Evolutionary conservation across 768 basidiomycete genomes (phyloP), one percentile per base, ranked within the genome.

Genomic region (Mycena epipterygia): DNA sequence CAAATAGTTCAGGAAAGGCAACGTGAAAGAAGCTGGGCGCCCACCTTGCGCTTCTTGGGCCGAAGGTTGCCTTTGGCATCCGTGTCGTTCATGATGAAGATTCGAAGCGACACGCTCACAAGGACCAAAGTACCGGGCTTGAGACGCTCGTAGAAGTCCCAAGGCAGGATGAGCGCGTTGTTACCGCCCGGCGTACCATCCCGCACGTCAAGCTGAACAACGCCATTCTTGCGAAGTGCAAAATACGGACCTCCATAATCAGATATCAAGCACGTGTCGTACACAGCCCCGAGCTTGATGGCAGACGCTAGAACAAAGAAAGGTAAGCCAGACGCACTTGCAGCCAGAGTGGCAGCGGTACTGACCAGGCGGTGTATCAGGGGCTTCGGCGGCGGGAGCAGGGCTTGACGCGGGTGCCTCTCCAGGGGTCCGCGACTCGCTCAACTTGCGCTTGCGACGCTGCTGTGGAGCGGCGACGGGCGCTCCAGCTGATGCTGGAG

Each of bases 171-270:
- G 1, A 64, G 37, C 1, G 13, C 27, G 12, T 52, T 42, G 14
- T 53, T 29, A 2, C 1, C 25, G n/a, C 53, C 62, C 1, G 49
- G 19, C 4, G 53, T 29, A 2, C 1, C 25, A 27, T 64, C 62
- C 1, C 62, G 19, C 4, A 64, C 51, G 32, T 64, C 62, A 8
- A 27, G 49, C 51, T 64, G 62, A 0, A 64, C 39, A 13, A 64
- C 23, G 25, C 30, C 53, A 3, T 49, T 51, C 29, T 64, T 64
- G 21, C 41, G 25, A 7, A 41, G 62, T 3, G n/a, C 27, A 23
- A 52, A 64, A 29, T 52, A 53, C 1, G 14, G 6, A 0, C 62
- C 62, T 0, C 62, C 62, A 16, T 52, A 64, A 21, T 64, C 62
- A 1, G 19, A 5, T 1, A 64, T 35, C 6, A 64, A 11, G 16